These are phyloP conservation scores for Magnolia changhungtana DNA, from an alignment of 164 flowering plant species.

Conservation along the genomic window DNA sequence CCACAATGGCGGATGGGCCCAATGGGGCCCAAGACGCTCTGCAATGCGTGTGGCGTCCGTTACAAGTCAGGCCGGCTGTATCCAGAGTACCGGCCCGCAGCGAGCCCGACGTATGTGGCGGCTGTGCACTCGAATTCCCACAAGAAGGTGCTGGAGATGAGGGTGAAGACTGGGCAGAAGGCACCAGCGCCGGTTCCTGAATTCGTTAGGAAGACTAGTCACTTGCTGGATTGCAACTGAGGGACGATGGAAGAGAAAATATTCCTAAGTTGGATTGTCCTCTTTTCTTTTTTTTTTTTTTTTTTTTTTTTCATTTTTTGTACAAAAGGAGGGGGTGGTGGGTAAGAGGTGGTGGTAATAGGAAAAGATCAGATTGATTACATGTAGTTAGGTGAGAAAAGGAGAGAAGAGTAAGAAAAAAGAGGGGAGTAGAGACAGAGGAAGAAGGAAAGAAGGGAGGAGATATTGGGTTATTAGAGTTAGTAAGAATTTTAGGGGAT, in stretches of 20 bases:
- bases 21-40: constrained; percentile 89
- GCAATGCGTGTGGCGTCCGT: constrained; percentile 97
- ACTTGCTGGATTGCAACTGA: constrained; percentile 29
- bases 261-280: neutral
- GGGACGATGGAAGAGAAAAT: neutral
- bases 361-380: neutral
- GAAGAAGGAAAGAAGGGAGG: neutral
- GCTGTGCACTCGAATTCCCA: constrained; percentile 84
- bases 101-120: constrained; percentile 86
- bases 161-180: constrained; percentile 30
- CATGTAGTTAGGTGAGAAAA: neutral
- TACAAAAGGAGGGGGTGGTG: neutral
- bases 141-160: constrained; percentile 90
- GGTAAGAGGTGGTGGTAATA: neutral
- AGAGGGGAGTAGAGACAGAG: neutral
- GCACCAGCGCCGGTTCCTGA: neutral
- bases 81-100: constrained; percentile 97
- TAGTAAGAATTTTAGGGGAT: neutral
- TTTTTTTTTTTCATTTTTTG: constrained; percentile 4
- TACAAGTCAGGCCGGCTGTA: constrained; percentile 84
- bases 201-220: constrained; percentile 16
- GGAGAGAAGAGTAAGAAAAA: constrained; percentile 12
- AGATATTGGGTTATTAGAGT: constrained; percentile 3
- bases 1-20: constrained; percentile 99
- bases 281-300: neutral